Conservation (phyloP, 768 basidiomycete species). For the Omphalotus guepiniiformis region DNA sequence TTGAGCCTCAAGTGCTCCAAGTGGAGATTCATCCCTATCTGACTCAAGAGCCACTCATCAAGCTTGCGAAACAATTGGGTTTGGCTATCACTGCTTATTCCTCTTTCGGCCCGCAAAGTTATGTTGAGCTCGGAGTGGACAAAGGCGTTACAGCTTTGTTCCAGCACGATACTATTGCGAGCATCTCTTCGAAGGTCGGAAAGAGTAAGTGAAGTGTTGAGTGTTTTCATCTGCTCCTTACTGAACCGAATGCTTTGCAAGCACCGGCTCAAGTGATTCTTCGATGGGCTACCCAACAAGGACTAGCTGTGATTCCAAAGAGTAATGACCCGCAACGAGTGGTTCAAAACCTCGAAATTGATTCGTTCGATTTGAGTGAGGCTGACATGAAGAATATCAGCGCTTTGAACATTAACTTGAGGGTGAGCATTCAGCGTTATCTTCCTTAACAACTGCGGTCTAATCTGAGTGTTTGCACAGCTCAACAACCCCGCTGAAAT, state of each 20-base stretch:
- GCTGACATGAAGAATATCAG: slow-evolving; percentile 44
- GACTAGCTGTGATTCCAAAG: slow-evolving; percentile 76
- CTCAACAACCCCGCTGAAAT: slow-evolving; percentile 70
- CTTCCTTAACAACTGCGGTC: slow-evolving; percentile 2
- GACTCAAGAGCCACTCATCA: slow-evolving; percentile 52
- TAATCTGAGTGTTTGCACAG: slow-evolving; percentile 26
- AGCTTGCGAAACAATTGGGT: slow-evolving; percentile 49
- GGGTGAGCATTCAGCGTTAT: slow-evolving; percentile 48
- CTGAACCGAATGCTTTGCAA: slow-evolving; percentile 22
- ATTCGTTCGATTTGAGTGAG: slow-evolving; percentile 44
- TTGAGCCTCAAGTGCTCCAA: slow-evolving; percentile 67
- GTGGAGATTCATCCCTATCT: slow-evolving; percentile 71
- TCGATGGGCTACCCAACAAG: slow-evolving; percentile 75
- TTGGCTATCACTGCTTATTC: slow-evolving; percentile 68
- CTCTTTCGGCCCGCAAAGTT: slow-evolving; percentile 43
- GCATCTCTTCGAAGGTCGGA: slow-evolving; percentile 43
- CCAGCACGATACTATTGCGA: slow-evolving; percentile 38
- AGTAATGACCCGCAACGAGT: slow-evolving; percentile 45
- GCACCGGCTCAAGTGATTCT: slow-evolving; percentile 68
- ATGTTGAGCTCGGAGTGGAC: slow-evolving; percentile 63
- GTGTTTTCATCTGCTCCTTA: background rate
- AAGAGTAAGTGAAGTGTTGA: slow-evolving; percentile 43
- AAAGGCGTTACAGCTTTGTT: slow-evolving; percentile 51
- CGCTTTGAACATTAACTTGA: slow-evolving; percentile 49
- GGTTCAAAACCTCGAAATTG: slow-evolving; percentile 48